Percentiles rank a stretch among this genome's conserved stretches.
Conservation (phyloP, 164 flowering plant genomes). For the Cinnamomum micranthum region DNA sequence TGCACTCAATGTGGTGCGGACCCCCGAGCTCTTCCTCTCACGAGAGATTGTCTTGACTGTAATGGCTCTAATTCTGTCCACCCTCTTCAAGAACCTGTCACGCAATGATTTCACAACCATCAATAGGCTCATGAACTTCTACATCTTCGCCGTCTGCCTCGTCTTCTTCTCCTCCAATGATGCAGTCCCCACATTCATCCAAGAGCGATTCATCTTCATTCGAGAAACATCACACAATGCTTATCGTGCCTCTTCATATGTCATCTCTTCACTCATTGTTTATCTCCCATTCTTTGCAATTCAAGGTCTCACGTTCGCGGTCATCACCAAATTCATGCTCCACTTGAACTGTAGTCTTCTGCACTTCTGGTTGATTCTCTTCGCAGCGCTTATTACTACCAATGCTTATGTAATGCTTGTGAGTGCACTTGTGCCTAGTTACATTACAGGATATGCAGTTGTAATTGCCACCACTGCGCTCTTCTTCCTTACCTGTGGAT, state of each 20-base stretch:
- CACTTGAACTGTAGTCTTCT: slow-evolving; percentile 30
- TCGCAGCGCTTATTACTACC: slow-evolving; percentile 61
- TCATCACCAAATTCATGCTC: slow-evolving; percentile 45
- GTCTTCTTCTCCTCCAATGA: slow-evolving; percentile 78
- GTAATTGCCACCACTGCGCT: slow-evolving; percentile 80
- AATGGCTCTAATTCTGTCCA: slow-evolving; percentile 63
- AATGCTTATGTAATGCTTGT: slow-evolving; percentile 78
- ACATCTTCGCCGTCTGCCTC: slow-evolving; percentile 69
- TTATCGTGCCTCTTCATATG: slow-evolving; percentile 68
- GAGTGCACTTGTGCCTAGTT: slow-evolving; percentile 64
- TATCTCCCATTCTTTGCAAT: slow-evolving; percentile 70
- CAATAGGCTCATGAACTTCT: slow-evolving; percentile 65
- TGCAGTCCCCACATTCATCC: slow-evolving; percentile 81
- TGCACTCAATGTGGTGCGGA: slow-evolving; percentile 54
- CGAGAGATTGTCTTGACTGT: slow-evolving; percentile 64
- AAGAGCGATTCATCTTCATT: slow-evolving; percentile 77
- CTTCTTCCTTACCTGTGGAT: slow-evolving; percentile 76
- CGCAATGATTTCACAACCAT: slow-evolving; percentile 35
- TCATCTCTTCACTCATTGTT: slow-evolving; percentile 65
- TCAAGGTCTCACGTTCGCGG: slow-evolving; percentile 69
- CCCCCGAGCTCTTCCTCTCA: slow-evolving; percentile 79
- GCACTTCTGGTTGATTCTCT: slow-evolving; percentile 62
- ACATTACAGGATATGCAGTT: slow-evolving; percentile 71
- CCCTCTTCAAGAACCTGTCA: slow-evolving; percentile 45
- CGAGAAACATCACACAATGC: slow-evolving; percentile 80